Evolutionary conservation across 192 early-diverging fungal genomes (phyloP), one percentile per base, ranked within the genome.

Genomic region (Chytriomyces confervae): DNA sequence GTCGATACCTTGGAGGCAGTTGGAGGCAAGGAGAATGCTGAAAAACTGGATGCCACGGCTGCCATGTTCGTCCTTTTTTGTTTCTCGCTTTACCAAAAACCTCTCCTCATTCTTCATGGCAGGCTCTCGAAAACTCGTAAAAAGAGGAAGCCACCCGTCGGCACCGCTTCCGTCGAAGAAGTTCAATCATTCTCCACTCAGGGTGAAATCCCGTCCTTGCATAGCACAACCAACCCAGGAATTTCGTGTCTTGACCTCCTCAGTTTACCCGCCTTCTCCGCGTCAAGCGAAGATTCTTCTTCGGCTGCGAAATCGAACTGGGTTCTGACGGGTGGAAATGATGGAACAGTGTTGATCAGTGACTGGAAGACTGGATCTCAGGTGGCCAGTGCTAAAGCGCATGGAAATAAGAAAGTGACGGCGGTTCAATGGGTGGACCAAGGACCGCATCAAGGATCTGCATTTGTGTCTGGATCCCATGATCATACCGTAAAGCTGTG

Each of bases 401-500:
- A 95, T 76, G 74, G 74, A 18, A 92, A 89, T 11, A 95, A 95
- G 79, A 91, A 90, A 71, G 85, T 98, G 49, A 93, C 90, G 0
- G 77, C 85, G 45, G 93, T 94, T 0, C 82, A 84, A n/a, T 95
- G 92, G 89, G 77, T 87, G 24, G 85, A 86, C 63, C 82, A 85
- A 62, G 82, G 81, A 29, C 80, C 76, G 53, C 84, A 83, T 10
- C 81, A 76, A 44, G 90, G 82, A 1, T 57, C 73, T 6, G 84
- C 89, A 83, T 91, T 91, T 66, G 63, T 97, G 61, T 91, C 93
- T 13, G 91, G 91, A 5, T 89, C 92, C 67, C 90, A 86, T 5
- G 97, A 97, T 84, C 91, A 93, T 61, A 91, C 90, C 13, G 91
- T 97, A 50, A 93, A 93, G 79, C 75, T 94, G 20, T 89, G 78